Evolutionary conservation across 805 yeast genomes (phyloP), one percentile per base, ranked within the genome.

Genomic region (Pachysolen tannophilus): DNA sequence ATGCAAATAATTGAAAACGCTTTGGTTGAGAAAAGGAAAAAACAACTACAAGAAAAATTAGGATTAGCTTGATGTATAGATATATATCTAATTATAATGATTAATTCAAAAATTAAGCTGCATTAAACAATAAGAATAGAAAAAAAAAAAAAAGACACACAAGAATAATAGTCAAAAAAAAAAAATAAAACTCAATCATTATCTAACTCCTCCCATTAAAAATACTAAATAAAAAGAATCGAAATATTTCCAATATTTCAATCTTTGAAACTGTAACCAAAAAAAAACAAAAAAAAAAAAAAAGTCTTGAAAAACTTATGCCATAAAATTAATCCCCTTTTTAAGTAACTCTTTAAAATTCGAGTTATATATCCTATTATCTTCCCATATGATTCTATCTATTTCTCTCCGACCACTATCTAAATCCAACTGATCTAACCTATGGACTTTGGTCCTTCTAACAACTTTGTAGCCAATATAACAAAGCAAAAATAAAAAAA

Each of bases 371-470:
- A 53, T 47, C 35, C 43, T 63, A 34, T 82, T 84, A 39, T 84
- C 92, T 44, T 79, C 85, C 26, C 26, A 23, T 8, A 23, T 23
- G 13, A 23, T 23, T 23, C 86, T 63, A 55, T 86, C 95, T 58
- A 79, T 75, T 52, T 85, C 95, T 33, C 92, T 67, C 47, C 95
- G 63, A 2, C 95, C 95, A 0, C 85, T 71, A 53, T 86, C 95
- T 51, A 82, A 69, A 53, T 86, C 94, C 40, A 85, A 52, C 30
- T 82, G 79, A 45, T 82, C 88, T 30, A 83, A 58, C 33, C 83
- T 68, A 34, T 76, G 82, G 8, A 79, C 60, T 43, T 75, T 69
- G 2, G 88, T 77, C 8, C 84, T 74, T 39, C 75, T 69, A 11
- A 76, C 49, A 1, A 75, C 28, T 48, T 76, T 78, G 55, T 80